These are phyloP conservation scores for Daldinia childiae DNA, from an alignment of 495 filamentous ascomycete species.

Conservation along the genomic window DNA sequence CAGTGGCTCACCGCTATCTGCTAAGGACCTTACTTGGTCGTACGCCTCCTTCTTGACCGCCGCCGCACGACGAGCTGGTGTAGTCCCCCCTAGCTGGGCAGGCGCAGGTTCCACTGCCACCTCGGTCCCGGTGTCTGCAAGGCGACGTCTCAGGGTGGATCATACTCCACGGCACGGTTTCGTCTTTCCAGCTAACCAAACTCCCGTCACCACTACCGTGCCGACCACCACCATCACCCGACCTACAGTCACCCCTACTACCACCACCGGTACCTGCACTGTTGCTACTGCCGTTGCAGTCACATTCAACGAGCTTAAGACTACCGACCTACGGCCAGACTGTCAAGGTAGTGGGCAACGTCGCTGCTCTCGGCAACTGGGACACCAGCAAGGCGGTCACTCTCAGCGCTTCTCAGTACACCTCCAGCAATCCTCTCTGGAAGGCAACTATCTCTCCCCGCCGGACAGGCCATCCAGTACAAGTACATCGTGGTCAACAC, in stretches of 20 bases:
- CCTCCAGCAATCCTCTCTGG: constrained; percentile 66
- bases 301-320: constrained; percentile 66
- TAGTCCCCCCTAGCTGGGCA: constrained; percentile 65
- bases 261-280: constrained; percentile 48
- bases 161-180: constrained; percentile 66
- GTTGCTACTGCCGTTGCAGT: constrained; percentile 61
- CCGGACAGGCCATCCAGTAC: constrained; percentile 67
- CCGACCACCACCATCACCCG: constrained; percentile 45
- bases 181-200: constrained; percentile 64
- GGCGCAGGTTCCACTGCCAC: constrained; percentile 50
- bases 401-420: constrained; percentile 65
- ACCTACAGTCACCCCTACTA: constrained; percentile 47
- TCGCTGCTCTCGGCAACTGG: constrained; percentile 66
- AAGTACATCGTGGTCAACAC: constrained; percentile 71
- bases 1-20: constrained; percentile 63
- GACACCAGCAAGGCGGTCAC: constrained; percentile 58
- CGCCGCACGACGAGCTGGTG: constrained; percentile 56
- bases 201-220: constrained; percentile 48
- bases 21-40: constrained; percentile 73
- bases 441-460: constrained; percentile 60
- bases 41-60: constrained; percentile 72
- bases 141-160: constrained; percentile 62
- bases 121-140: constrained; percentile 63
- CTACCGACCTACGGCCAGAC: constrained; percentile 68
- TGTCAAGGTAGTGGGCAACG: constrained; percentile 67